Evolutionary conservation across 129 eudicot genomes (phyloP), one percentile per base, ranked within the genome.

Genomic region (Artemisia argyi): DNA sequence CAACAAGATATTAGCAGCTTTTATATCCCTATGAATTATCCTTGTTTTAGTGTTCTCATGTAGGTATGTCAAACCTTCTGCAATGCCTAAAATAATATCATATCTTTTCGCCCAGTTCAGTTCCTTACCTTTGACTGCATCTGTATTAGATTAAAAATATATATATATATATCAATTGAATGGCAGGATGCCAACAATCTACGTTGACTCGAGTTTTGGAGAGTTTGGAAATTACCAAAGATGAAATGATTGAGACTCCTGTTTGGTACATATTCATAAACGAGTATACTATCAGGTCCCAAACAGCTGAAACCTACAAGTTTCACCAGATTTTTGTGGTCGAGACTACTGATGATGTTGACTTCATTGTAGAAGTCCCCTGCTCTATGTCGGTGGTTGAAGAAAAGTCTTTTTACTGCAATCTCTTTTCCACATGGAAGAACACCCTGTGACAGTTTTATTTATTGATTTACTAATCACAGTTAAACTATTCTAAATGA

Each of bases 321-420:
- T 74, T 87, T 83, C 26, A 90, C 97, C 74, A 90, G 85, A 63
- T 87, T 90, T 74, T 87, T 85, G 68, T 90, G 95, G 63, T 90
- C 91, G 42, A 90, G 81, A 16, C 91, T 78, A 60, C 91, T 90
- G 55, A 90, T 83, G 62, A 87, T 90, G 79, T 87, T 83, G 65
- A 87, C 91, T 80, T 90, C 97, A 5, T 90, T 85, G 67, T 85
- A 89, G 76, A 93, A 93, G 72, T 85, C 95, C 14, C 86, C 86
- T 19, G 95, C 91, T 89, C 96, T 82, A 70, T 89, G 92, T 69
- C 71, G 83, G 59, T 87, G 91, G 84, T 93, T 92, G 71, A 85
- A 79, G 91, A 87, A 89, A 42, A 93, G 98, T 85, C 98, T 85
- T 84, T 89, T 93, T 75, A 77, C 98, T 42, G 97, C 98, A 57